Evolutionary conservation across 768 basidiomycete genomes (phyloP), one percentile per base, ranked within the genome.

Genomic region (Suillus ampliporus): DNA sequence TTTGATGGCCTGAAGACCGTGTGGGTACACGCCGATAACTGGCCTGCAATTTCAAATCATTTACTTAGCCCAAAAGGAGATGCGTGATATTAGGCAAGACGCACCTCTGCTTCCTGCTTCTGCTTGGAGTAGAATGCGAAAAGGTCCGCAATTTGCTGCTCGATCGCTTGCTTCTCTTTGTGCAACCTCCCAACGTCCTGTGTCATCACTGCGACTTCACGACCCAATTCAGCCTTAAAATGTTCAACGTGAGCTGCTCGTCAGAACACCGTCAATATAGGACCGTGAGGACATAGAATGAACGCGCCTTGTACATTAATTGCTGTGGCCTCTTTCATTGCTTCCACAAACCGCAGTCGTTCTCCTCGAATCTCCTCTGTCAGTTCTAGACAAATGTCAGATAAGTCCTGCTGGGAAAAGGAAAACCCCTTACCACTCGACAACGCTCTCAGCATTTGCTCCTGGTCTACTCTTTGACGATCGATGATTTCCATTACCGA

Each of bases 251-350:
- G 94, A 26, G 85, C 93, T 94, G 68, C 35, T 51, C 31, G 15
- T 67, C 52, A 69, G 65, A 19, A 15, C 34, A 35, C 2, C 21
- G 15, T 31, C 26, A 37, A 31, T 13, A 28, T 15, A n/a, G n/a
- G 26, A 38, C 53, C 2, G 3, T 19, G 47, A 47, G 4, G 35
- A 35, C 4, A 8, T n/a, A 52, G 40, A 52, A 38, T 10, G 35
- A 17, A 62, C 78, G 71, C 74, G 90, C 92, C 79, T 73, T 92
- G 89, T 3, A 96, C 87, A 65, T 95, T 95, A 68, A 96, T 91
- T 2, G 87, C 86, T 0, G 94, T 96, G 1, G 93, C 94, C 67
- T 94, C 91, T 72, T 92, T 92, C 94, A 95, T 96, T n/a, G 94
- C 93, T 69, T 96, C 94, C 6, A 95, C 91, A 68, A 96, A 95